phyloP scores from a whole-genome alignment of 2,329 filamentous ascomycete species.

The Endoconidiophora polonica region DNA sequence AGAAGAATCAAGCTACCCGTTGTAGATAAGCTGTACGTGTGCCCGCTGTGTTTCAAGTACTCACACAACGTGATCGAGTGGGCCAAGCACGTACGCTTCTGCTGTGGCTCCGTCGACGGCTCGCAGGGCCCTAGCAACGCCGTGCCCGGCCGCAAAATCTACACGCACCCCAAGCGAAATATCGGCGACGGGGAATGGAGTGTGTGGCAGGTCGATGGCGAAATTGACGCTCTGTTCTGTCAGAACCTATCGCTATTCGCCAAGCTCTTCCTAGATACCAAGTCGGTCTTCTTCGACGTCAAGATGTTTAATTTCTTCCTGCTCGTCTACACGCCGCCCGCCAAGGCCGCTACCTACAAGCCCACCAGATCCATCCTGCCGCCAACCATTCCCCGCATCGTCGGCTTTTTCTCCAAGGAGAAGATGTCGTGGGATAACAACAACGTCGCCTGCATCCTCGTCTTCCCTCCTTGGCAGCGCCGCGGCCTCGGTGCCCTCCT shows the following conservation, averaged over 20 bases:
- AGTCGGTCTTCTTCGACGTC: conserved; percentile 96
- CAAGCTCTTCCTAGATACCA: conserved; percentile 95
- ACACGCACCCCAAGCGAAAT: conserved; percentile 37
- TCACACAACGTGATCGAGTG: conserved; percentile 44
- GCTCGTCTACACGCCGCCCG: conserved; percentile 55
- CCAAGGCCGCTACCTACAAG: conserved; percentile 15
- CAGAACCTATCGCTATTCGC: conserved; percentile 93
- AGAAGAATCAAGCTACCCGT: conserved; percentile 23
- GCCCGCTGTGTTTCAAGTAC: conserved; percentile 90
- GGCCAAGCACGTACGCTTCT: conserved; percentile 41
- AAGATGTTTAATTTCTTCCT: conserved; percentile 89
- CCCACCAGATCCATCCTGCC: background rate
- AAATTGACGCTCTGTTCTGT: conserved; percentile 73
- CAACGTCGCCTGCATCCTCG: conserved; percentile 87
- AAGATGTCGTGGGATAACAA: conserved; percentile 99
- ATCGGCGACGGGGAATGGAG: conserved; percentile 56
- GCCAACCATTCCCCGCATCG: conserved; percentile 32
- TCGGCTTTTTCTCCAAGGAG: conserved; percentile 98
- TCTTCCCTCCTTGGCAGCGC: conserved; percentile 91
- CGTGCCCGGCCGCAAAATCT: conserved; percentile 56
- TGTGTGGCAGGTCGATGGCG: conserved; percentile 86
- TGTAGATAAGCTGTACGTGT: conserved; percentile 64
- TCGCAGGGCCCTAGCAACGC: conserved; percentile 24
- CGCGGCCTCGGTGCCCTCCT: conserved; percentile 75
- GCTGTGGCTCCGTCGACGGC: conserved; percentile 18